Evolutionary conservation across 208 protist genomes (phyloP).

Genomic region (Wallacemonas collosoma): DNA sequence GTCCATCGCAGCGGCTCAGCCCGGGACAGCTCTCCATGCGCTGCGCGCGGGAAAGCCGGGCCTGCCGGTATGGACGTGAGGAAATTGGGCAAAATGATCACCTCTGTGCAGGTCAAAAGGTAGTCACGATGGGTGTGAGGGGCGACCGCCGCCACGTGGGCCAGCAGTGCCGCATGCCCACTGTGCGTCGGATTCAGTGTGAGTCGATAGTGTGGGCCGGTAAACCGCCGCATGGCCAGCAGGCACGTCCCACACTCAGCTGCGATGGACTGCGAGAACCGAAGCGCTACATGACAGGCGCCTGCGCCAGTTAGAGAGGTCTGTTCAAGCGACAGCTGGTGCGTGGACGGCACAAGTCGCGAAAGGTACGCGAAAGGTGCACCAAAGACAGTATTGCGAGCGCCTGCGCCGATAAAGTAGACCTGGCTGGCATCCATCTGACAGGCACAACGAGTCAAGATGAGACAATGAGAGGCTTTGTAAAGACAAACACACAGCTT

Average conservation of each 20-base stretch:
- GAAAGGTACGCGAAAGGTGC: neutral
- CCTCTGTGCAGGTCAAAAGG: conserved; percentile 26
- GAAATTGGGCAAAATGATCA: conserved; percentile 46
- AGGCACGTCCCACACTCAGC: conserved; percentile 45
- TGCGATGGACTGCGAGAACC: conserved; percentile 25
- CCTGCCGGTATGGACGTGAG: neutral
- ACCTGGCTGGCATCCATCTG: neutral
- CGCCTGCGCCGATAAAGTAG: conserved; percentile 30
- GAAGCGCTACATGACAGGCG: neutral
- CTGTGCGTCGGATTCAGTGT: neutral
- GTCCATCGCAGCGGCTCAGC: conserved; percentile 11
- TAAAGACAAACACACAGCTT: neutral
- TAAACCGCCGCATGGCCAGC: conserved; percentile 27
- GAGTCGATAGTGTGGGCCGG: conserved; percentile 27
- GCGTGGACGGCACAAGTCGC: too few relatives aligned
- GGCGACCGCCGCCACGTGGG: conserved; percentile 20
- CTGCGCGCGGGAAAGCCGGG: too few relatives aligned
- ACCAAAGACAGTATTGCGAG: conserved; percentile 27
- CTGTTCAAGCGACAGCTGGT: too few relatives aligned
- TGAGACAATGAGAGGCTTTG: neutral
- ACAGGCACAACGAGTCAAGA: neutral
- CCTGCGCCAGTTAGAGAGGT: neutral
- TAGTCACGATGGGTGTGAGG: conserved; percentile 21
- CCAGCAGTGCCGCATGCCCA: conserved; percentile 13
- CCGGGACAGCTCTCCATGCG: too few relatives aligned